Evolutionary conservation across 352 stramenopile species (phyloP).

Genomic region (Pythium plurisporium): DNA sequence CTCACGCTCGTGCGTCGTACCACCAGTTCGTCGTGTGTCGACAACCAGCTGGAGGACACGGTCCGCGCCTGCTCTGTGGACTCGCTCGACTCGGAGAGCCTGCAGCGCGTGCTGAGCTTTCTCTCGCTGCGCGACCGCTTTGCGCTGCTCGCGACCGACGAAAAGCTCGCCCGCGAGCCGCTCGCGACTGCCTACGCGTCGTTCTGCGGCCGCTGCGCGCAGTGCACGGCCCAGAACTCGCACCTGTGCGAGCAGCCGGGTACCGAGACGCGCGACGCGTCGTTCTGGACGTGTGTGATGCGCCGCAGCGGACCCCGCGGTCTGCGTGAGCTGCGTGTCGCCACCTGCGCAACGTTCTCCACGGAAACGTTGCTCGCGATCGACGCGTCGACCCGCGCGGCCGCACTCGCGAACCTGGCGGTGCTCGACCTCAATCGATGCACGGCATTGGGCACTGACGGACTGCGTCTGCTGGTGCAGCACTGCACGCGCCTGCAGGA

Average conservation of each 20-base stretch:
- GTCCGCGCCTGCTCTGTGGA: constrained; percentile 2
- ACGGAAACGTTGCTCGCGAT: constrained; percentile 26
- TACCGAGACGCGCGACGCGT: constrained; percentile 26
- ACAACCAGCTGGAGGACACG: background rate
- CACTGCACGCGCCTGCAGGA: constrained; percentile 49
- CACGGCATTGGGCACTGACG: constrained; percentile 34
- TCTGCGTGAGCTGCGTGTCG: constrained; percentile 51
- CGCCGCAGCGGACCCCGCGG: constrained; percentile 21
- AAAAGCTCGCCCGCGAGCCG: constrained; percentile 34
- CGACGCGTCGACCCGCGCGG: constrained; percentile 14
- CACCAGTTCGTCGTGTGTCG: too few species aligned
- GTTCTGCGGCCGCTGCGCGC: constrained; percentile 53
- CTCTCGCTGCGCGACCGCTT: constrained; percentile 53
- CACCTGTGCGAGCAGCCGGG: constrained; percentile 45
- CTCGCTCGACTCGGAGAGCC: constrained; percentile 31
- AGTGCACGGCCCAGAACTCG: constrained; percentile 40
- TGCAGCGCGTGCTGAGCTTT: constrained; percentile 59
- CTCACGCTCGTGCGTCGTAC: constrained; percentile 8
- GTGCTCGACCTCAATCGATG: constrained; percentile 67
- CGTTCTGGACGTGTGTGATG: constrained; percentile 63
- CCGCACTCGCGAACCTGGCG: constrained; percentile 35
- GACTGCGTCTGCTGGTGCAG: constrained; percentile 28
- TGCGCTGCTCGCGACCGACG: constrained; percentile 43
- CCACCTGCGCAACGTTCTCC: constrained; percentile 46
- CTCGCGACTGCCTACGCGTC: constrained; percentile 39